Evolutionary conservation across 352 stramenopile genomes (phyloP).

Genomic region (Pythium brachiatum): DNA sequence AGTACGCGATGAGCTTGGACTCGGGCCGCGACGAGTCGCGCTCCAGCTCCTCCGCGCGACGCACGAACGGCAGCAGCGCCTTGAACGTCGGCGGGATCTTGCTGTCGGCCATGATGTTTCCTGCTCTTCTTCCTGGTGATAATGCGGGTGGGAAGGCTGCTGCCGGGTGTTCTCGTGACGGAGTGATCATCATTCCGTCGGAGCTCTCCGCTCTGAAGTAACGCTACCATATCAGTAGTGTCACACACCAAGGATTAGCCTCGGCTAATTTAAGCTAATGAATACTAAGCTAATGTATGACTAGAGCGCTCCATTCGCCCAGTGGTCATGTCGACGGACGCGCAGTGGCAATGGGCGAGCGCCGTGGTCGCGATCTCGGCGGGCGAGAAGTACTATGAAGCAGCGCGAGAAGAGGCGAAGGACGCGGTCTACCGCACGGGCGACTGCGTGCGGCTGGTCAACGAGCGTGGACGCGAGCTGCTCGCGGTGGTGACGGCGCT

Average conservation of each 20-base stretch:
- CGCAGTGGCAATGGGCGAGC: constrained; percentile 19
- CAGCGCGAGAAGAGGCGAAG: background rate
- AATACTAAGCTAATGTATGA: too few relatives aligned
- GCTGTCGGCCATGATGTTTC: constrained; percentile 43
- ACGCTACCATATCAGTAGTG: constrained; percentile 24
- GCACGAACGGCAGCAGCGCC: constrained; percentile 91
- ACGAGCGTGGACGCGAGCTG: constrained; percentile 11
- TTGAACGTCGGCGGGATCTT: constrained; percentile 94
- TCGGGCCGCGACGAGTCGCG: constrained; percentile 86
- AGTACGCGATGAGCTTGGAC: constrained; percentile 95
- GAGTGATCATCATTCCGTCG: constrained; percentile 27
- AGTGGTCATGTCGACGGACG: constrained; percentile 7
- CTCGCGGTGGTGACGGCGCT: constrained; percentile 22
- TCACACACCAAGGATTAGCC: constrained; percentile 3
- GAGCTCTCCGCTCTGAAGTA: constrained; percentile 20
- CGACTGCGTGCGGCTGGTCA: constrained; percentile 20
- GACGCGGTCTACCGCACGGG: background rate
- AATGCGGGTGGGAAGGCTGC: background rate
- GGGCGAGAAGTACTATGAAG: constrained; percentile 25
- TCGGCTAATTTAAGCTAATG: background rate
- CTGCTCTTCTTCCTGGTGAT: constrained; percentile 9
- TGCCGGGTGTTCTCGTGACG: background rate
- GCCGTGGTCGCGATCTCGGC: constrained; percentile 22
- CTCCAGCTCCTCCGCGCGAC: constrained; percentile 95
- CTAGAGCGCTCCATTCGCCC: too few relatives aligned